A percentile compares a stretch with the other conserved stretches of the same genome.
Conservation (phyloP, 164 flowering plant species). For the Houttuynia cordata region DNA sequence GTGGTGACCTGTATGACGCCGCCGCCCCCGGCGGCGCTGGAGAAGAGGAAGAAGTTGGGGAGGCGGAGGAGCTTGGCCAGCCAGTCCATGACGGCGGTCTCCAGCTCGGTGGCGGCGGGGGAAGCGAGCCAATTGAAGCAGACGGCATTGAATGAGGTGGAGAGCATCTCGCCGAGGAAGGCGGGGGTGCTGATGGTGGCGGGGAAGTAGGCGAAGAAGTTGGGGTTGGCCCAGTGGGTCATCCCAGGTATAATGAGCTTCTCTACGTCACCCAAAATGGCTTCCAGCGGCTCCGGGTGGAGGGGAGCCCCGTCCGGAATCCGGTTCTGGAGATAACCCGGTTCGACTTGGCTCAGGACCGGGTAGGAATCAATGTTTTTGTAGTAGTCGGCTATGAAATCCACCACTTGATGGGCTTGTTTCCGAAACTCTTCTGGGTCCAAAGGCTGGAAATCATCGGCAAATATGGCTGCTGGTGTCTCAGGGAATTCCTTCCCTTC, state of each 20-base stretch:
- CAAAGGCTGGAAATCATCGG: conserved; percentile 24
- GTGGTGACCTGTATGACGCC: conserved; percentile 54
- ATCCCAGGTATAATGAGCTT: conserved; percentile 35
- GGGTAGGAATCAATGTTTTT: conserved; percentile 32
- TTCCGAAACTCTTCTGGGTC: conserved; percentile 38
- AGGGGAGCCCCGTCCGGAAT: conserved; percentile 28
- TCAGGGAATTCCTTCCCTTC: not conserved
- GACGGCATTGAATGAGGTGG: conserved; percentile 38
- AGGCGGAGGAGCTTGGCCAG: conserved; percentile 26
- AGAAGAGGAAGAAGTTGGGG: conserved; percentile 36
- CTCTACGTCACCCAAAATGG: conserved; percentile 27
- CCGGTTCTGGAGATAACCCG: conserved; percentile 27
- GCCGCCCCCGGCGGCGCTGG: conserved; percentile 45
- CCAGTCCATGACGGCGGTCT: conserved; percentile 57
- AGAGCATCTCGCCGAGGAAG: conserved; percentile 49
- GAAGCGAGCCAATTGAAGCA: conserved; percentile 60
- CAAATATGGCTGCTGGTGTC: not conserved
- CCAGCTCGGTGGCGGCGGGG: conserved; percentile 62
- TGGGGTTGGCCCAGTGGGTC: conserved; percentile 59
- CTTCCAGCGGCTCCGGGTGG: conserved; percentile 27
- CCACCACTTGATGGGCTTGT: conserved; percentile 38
- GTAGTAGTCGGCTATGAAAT: conserved; percentile 56
- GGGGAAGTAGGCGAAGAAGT: conserved; percentile 53
- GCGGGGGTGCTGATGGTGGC: conserved; percentile 43
- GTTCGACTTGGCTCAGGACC: conserved; percentile 36